Conservation (phyloP, 805 yeast genomes). For the Metschnikowia colocasiae region DNA sequence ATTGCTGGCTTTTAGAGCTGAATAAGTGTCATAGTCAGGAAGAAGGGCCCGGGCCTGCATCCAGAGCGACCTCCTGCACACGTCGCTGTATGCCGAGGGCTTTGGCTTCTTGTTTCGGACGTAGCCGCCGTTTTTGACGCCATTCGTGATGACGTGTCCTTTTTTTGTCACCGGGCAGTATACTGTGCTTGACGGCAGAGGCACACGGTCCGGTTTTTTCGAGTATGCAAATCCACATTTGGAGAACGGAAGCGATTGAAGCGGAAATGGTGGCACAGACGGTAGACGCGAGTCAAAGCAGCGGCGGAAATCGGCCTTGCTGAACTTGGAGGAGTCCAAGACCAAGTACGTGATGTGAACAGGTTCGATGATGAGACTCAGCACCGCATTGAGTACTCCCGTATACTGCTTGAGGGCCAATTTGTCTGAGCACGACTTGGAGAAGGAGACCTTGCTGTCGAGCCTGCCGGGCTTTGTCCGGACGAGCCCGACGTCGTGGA, state of each 20-base stretch:
- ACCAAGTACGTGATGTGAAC: constrained; percentile 48
- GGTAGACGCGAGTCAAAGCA: constrained; percentile 36
- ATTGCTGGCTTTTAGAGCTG: constrained; percentile 19
- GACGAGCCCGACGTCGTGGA: constrained; percentile 55
- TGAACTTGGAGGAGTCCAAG: constrained; percentile 34
- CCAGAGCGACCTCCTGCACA: constrained; percentile 30
- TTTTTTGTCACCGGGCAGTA: constrained; percentile 21
- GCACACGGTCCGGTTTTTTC: constrained; percentile 20
- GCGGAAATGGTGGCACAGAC: constrained; percentile 10
- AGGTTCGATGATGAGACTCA: constrained; percentile 33
- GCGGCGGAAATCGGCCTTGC: constrained; percentile 30
- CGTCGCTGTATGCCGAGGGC: constrained; percentile 39
- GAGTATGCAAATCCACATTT: constrained; percentile 23
- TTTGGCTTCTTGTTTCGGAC: constrained; percentile 44
- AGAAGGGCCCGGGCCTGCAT: constrained; percentile 9
- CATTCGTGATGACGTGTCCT: constrained; percentile 48
- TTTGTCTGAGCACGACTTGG: constrained; percentile 91
- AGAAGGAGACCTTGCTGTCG: constrained; percentile 67
- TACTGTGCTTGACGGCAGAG: constrained; percentile 32
- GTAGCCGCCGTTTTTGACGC: constrained; percentile 57
- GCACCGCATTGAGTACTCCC: constrained; percentile 49
- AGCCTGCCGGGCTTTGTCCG: constrained; percentile 91
- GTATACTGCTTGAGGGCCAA: constrained; percentile 58
- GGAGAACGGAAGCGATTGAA: constrained; percentile 23
- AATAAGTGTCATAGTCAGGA: constrained; percentile 14